Percentiles rank a stretch among this genome's conserved stretches.
phyloP scores from a whole-genome alignment of 2,329 filamentous ascomycete species.

The Alternaria gansuensis region DNA sequence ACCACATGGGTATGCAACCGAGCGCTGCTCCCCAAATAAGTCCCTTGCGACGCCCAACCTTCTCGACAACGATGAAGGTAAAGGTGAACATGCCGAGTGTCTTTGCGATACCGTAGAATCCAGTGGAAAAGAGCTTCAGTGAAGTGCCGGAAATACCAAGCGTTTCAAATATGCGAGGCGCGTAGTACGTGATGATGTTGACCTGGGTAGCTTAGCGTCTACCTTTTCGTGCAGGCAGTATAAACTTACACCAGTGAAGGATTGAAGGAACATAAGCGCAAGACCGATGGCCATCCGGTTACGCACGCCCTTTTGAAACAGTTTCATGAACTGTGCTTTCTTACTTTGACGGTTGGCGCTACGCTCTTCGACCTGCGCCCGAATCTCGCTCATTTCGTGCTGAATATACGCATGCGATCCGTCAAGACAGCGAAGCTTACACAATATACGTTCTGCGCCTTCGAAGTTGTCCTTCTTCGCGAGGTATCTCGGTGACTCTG shows the following conservation, averaged over 20 bases:
- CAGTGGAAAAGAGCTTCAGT: constrained; percentile 58
- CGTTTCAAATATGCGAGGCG: constrained; percentile 51
- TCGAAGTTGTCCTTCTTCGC: constrained; percentile 48
- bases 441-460: constrained; percentile 54
- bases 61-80: constrained; percentile 53
- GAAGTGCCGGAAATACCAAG: constrained; percentile 58
- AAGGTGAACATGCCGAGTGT: constrained; percentile 55
- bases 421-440: constrained; percentile 58
- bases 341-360: constrained; percentile 43
- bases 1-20: constrained; percentile 61
- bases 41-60: constrained; percentile 53
- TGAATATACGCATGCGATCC: constrained; percentile 56
- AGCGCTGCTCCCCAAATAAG: constrained; percentile 60
- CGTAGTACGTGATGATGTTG: constrained; percentile 52
- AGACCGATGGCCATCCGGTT: constrained; percentile 53
- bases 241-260: constrained; percentile 45
- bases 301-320: constrained; percentile 52
- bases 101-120: constrained; percentile 59
- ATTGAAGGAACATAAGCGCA: constrained; percentile 52
- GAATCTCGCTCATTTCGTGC: constrained; percentile 61
- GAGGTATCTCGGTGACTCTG: constrained; percentile 49
- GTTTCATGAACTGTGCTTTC: constrained; percentile 46
- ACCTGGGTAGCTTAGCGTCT: constrained; percentile 29
- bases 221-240: background rate
- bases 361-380: constrained; percentile 47